phyloP scores from a whole-genome alignment of 148 eudicot genomes.

The Vaccinium corymbosum region DNA sequence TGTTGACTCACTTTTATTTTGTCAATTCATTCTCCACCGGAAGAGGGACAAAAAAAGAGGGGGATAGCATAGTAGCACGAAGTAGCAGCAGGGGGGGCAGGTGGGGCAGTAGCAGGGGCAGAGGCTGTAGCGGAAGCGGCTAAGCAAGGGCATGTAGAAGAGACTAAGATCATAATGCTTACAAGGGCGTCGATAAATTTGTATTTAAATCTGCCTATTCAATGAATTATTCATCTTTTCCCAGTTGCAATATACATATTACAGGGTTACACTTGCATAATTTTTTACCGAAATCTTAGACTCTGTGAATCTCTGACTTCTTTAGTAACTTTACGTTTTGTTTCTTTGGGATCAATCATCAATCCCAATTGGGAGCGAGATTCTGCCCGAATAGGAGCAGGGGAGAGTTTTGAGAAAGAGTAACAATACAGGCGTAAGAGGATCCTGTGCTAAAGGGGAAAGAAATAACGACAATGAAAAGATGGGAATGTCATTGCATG shows the following conservation, averaged over 20 bases:
- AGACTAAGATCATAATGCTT: not conserved
- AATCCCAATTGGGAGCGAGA: not conserved
- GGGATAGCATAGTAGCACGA: not conserved
- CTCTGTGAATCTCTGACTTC: not conserved
- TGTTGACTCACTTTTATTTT: not conserved
- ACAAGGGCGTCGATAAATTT: not conserved
- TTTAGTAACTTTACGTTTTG: not conserved
- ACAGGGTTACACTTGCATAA: not conserved
- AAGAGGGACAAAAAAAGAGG: not conserved
- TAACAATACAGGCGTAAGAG: not conserved
- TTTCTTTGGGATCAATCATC: not conserved
- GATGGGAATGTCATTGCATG: not conserved
- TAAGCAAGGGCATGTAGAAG: not conserved
- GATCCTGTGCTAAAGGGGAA: not conserved
- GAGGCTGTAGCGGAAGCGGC: not conserved
- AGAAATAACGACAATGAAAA: slow-evolving; percentile 5
- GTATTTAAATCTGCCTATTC: not conserved
- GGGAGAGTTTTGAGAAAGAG: not conserved
- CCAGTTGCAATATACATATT: not conserved
- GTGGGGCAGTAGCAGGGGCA: not conserved
- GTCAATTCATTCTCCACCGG: not conserved
- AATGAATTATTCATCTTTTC: not conserved
- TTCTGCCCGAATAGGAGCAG: not conserved
- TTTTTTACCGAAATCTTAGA: not conserved
- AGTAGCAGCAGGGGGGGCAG: not conserved